A percentile compares a stretch with the other conserved stretches of the same genome.
Conservation (phyloP, 495 filamentous ascomycete species). For the Penicillium daleae region DNA sequence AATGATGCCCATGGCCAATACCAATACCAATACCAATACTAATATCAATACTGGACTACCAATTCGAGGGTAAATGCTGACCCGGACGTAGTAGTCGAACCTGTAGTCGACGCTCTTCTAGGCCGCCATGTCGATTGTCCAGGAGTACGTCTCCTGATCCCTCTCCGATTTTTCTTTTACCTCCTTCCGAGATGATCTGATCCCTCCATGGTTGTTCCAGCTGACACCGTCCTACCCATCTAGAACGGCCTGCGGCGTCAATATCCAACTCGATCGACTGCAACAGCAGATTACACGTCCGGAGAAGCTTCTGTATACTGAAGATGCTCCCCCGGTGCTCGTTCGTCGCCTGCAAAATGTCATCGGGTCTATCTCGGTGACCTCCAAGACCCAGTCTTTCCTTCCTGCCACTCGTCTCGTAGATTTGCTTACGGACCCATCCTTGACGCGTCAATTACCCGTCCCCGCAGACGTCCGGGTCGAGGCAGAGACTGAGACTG, state of each 20-base stretch:
- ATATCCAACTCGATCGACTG: conserved; percentile 78
- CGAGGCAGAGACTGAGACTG: conserved; percentile 1
- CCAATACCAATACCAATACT: no score
- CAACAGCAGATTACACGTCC: conserved; percentile 49
- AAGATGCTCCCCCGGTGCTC: conserved; percentile 20
- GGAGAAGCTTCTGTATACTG: conserved; percentile 27
- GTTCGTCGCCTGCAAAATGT: conserved; percentile 59
- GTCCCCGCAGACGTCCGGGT: neutral
- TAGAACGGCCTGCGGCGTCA: conserved; percentile 79
- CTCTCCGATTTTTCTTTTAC: neutral
- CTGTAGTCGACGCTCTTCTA: neutral
- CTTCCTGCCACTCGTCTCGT: conserved; percentile 57
- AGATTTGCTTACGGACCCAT: conserved; percentile 61
- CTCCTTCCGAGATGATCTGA: conserved; percentile 1
- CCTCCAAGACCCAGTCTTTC: conserved; percentile 57
- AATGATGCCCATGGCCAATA: no score
- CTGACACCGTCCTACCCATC: neutral
- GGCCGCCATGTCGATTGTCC: conserved; percentile 31
- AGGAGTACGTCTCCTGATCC: conserved; percentile 24
- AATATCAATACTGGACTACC: no score
- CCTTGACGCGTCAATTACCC: conserved; percentile 21
- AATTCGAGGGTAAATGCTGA: neutral
- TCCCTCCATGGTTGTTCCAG: conserved; percentile 4
- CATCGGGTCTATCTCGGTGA: conserved; percentile 69
- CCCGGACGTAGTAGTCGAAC: neutral